Evolutionary conservation across 1,284 basidiomycete genomes (phyloP).

Genomic region (Microbotryomycetes sp.): DNA sequence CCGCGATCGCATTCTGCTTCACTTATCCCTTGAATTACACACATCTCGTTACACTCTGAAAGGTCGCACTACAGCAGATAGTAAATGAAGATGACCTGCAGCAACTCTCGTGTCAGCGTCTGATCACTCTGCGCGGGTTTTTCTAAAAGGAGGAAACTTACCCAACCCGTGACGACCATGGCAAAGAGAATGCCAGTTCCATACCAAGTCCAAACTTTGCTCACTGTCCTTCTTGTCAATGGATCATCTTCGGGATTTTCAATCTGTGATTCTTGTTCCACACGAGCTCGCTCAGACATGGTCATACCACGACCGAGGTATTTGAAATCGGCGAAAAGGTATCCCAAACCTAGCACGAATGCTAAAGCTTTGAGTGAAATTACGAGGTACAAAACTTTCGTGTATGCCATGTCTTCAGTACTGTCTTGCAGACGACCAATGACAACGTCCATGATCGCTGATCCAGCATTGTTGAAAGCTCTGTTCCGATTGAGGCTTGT

Average conservation of each 20-base stretch:
- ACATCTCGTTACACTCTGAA: no score
- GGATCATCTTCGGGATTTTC: not conserved
- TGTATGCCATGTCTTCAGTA: slow-evolving; percentile 31
- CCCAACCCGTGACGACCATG: not conserved
- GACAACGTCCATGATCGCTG: slow-evolving; percentile 34
- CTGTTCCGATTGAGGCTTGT: slow-evolving; percentile 24
- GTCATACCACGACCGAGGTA: slow-evolving; percentile 24
- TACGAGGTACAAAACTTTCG: slow-evolving; percentile 32
- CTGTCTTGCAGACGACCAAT: slow-evolving; percentile 36
- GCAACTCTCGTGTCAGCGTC: no score
- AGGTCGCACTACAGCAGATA: no score
- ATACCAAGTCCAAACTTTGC: not conserved
- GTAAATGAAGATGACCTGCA: no score
- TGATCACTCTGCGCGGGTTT: no score
- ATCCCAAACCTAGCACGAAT: slow-evolving; percentile 33
- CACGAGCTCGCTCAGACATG: slow-evolving; percentile 5
- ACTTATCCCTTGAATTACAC: no score
- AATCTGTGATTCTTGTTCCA: not conserved
- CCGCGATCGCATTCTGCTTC: no score
- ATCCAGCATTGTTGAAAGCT: slow-evolving; percentile 22
- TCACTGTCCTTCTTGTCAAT: not conserved
- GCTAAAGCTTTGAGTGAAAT: slow-evolving; percentile 37
- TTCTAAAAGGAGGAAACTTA: no score
- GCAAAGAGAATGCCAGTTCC: not conserved
- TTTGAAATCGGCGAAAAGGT: slow-evolving; percentile 29